These are phyloP conservation scores for Punctularia strigosozonata DNA, from an alignment of 768 basidiomycete species.

Conservation along the genomic window DNA sequence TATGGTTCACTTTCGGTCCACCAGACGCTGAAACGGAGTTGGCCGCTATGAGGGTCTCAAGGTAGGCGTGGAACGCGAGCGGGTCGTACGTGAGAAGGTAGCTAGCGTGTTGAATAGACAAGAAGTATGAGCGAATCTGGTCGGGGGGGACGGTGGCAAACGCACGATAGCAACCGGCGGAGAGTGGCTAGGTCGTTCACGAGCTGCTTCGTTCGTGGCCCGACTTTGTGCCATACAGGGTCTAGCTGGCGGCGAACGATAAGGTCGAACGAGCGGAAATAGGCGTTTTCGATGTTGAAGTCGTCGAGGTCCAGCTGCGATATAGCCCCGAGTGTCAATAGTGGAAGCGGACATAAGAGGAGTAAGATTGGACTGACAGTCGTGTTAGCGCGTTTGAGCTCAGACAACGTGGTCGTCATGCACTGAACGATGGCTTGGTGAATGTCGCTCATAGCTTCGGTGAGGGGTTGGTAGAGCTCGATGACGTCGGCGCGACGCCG, in stretches of 20 bases:
- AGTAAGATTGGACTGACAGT: constrained; percentile 26
- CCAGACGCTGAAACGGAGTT: constrained; percentile 40
- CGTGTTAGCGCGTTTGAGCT: constrained; percentile 81
- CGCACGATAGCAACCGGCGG: constrained; percentile 70
- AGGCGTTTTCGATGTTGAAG: constrained; percentile 83
- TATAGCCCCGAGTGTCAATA: not conserved
- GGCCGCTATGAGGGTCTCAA: constrained; percentile 75
- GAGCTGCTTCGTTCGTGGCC: constrained; percentile 82
- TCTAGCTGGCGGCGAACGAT: constrained; percentile 85
- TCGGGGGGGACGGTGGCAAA: constrained; percentile 2
- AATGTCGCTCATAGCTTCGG: constrained; percentile 82
- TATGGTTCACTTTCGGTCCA: constrained; percentile 50
- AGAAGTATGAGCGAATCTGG: not conserved
- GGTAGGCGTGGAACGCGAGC: constrained; percentile 81
- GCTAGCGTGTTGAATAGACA: constrained; percentile 21
- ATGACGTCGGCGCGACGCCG: constrained; percentile 83
- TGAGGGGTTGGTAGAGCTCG: constrained; percentile 80
- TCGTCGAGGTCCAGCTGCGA: constrained; percentile 89
- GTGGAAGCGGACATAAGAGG: not conserved
- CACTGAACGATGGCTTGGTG: constrained; percentile 89
- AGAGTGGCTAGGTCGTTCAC: constrained; percentile 82
- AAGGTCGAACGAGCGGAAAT: constrained; percentile 86
- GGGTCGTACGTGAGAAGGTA: constrained; percentile 87
- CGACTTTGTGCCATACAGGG: constrained; percentile 94
- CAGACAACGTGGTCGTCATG: constrained; percentile 81